Base-by-base conservation (phyloP, 192 early-diverging fungal genomes). In the Chytriomyces hyalinus region DNA sequence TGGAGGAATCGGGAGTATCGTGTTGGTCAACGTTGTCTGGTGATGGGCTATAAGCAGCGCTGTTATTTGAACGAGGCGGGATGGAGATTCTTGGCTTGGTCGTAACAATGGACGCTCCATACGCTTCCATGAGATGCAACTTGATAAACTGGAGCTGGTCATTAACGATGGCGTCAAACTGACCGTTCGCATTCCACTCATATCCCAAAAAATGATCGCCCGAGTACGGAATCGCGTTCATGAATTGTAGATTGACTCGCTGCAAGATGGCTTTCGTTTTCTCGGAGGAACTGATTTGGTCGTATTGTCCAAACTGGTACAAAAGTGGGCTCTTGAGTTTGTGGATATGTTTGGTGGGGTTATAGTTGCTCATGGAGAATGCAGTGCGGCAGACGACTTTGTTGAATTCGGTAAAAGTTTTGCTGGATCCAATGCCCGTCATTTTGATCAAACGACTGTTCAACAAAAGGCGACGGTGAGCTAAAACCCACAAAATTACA, bases 221-320 rank as follows among this genome's bases (percentile, higher is more conserved):
- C 11, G 17, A 15, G 63, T 65, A 65, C 3, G 20, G 63, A 26
- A 65, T 65, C 17, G 63, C 63, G 3, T 15, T 43, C 13, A 65
- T 43, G 36, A 22, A 65, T 13, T 43, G 63, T 6, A 20, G 1
- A 26, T 65, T 43, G 20, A 11, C 63, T 1, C 26, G 15, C 4
- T 22, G 24, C 3, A 65, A 15, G 11, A 65, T 15, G 20, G 63
- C 6, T 26, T 28, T 65, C 1, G 63, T 65, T 15, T 13, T 65
- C 5, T 65, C 63, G 11, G 20, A 43, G 24, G 63, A 26, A 65
- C 63, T 20, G 63, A 65, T 13, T 43, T 65, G 63, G 6, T 65
- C 63, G 63, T 43, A 28, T 43, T 65, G 24, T 26, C 17, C 63
- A 26, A 65, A 65, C 5, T 65, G 63, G 63, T 22, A 65, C 17